These are phyloP conservation scores for Craterostigma plantagineum DNA, from an alignment of 257 asterid genomes.

Conservation along the genomic window DNA sequence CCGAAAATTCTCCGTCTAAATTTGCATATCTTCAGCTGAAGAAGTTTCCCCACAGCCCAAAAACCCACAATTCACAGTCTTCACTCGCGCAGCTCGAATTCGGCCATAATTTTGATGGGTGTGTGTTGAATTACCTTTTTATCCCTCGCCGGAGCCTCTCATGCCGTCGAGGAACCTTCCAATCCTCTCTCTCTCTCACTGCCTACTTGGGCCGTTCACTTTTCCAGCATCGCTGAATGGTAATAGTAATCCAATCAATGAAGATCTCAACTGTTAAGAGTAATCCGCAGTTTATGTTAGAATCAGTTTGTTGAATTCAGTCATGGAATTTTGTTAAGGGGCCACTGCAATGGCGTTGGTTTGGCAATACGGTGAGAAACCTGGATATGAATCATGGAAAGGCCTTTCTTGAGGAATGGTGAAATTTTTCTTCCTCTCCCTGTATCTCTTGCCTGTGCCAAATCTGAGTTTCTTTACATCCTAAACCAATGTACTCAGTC, in stretches of 20 bases:
- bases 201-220: constrained; percentile 92
- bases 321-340: constrained; percentile 20
- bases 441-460: neutral
- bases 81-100: constrained; percentile 13
- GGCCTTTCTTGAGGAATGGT: constrained; percentile 99
- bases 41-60: too few species aligned
- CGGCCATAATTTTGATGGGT: constrained; percentile 20
- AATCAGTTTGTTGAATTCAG: neutral
- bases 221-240: constrained; percentile 94
- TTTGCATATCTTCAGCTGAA: too few species aligned
- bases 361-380: constrained; percentile 82
- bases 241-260: constrained; percentile 8
- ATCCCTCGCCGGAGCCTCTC: constrained; percentile 30
- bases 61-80: too few species aligned
- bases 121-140: constrained; percentile 33
- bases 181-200: constrained; percentile 73
- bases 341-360: constrained; percentile 85
- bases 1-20: too few species aligned
- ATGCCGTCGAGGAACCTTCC: constrained; percentile 59
- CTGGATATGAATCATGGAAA: constrained; percentile 90
- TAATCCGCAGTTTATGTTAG: too few species aligned
- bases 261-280: neutral
- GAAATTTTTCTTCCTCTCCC: constrained; percentile 11
- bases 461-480: too few species aligned
- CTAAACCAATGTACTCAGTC: too few species aligned